Base-by-base conservation (phyloP, 2,329 filamentous ascomycete species). In the Talaromyces sp. region DNA sequence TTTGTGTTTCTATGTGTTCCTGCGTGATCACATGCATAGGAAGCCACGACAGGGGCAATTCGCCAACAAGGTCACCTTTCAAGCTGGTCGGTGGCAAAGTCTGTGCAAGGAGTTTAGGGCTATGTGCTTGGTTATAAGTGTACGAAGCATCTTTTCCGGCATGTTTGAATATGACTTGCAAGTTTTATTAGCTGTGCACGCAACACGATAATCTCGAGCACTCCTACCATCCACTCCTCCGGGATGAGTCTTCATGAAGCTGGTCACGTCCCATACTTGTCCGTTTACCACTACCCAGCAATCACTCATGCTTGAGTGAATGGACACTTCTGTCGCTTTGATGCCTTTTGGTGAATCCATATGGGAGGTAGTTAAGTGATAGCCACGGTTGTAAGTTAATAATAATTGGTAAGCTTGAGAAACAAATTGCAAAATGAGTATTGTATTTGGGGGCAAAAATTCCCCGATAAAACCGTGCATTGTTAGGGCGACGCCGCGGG, bases 281-380 rank as follows among this genome's bases (percentile, higher is more conserved):
- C 76, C 77, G 58, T 82, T 77, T 2, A 83, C 74, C 0, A 79
- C 77, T 6, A 84, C 71, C 81, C 81, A 83, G 63, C 80, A 81
- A 38, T 38, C 35, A 38, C 8, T 38, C 35, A 8, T 38, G 17
- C 17, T 38, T 38, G 35, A 38, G 17, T 38, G 35, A n/a, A 38
- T 38, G 17, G 14, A 38, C 35, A 38, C 14, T n/a, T 38, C 35
- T n/a, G 35, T 9, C 35, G 35, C 35, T n/a, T n/a, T 38, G 35
- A 38, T 38, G 17, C 35, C 35, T 38, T n/a, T 38, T 38, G 8
- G 14, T n/a, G 35, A 6, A 8, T 38, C 35, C 35, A 38, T 38
- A n/a, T 38, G 14, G 35, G 5, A 38, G 7, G 2, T 38, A 17
- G 3, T 6, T 17, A 17, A 38, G 13, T 6, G 32, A 38, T 0